Percentiles rank a stretch among this genome's conserved stretches.
These are phyloP conservation scores for Anthracocystis setariae DNA, from an alignment of 1,284 basidiomycete species.

Conservation along the genomic window DNA sequence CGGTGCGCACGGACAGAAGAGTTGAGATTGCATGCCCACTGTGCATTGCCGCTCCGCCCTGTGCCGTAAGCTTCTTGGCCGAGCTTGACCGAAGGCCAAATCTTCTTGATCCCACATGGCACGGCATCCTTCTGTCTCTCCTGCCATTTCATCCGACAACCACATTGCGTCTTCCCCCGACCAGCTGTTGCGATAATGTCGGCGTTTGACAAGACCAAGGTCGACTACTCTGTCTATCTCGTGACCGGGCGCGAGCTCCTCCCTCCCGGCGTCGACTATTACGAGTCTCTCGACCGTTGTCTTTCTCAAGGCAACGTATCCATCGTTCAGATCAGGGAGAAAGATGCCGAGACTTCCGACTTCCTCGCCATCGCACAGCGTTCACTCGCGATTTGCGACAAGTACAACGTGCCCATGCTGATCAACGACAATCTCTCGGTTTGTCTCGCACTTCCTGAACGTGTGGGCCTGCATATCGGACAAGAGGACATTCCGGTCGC, in stretches of 20 bases:
- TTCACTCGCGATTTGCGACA: slow-evolving; percentile 80
- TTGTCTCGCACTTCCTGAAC: slow-evolving; percentile 67
- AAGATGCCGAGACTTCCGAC: slow-evolving; percentile 65
- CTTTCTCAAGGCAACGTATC: slow-evolving; percentile 86
- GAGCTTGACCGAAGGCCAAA: background rate
- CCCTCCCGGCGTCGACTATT: slow-evolving; percentile 77
- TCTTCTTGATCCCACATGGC: slow-evolving; percentile 2
- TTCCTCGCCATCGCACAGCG: slow-evolving; percentile 81
- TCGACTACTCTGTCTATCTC: slow-evolving; percentile 70
- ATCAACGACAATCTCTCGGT: slow-evolving; percentile 74
- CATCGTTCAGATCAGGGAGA: slow-evolving; percentile 75
- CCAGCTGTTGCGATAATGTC: slow-evolving; percentile 5
- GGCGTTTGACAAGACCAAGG: slow-evolving; percentile 16
- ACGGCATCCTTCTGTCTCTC: background rate
- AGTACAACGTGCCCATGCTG: slow-evolving; percentile 83
- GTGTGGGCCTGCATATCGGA: slow-evolving; percentile 87
- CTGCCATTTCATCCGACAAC: background rate
- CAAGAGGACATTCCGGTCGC: slow-evolving; percentile 86
- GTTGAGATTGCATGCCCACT: background rate
- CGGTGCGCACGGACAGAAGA: background rate
- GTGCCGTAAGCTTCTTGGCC: background rate
- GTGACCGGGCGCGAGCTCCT: slow-evolving; percentile 85
- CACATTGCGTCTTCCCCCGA: background rate
- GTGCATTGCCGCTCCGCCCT: slow-evolving; percentile 15
- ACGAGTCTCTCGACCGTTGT: slow-evolving; percentile 81